Evolutionary conservation across 768 basidiomycete genomes (phyloP).

Genomic region (Brasilioporus rufonigricans): DNA sequence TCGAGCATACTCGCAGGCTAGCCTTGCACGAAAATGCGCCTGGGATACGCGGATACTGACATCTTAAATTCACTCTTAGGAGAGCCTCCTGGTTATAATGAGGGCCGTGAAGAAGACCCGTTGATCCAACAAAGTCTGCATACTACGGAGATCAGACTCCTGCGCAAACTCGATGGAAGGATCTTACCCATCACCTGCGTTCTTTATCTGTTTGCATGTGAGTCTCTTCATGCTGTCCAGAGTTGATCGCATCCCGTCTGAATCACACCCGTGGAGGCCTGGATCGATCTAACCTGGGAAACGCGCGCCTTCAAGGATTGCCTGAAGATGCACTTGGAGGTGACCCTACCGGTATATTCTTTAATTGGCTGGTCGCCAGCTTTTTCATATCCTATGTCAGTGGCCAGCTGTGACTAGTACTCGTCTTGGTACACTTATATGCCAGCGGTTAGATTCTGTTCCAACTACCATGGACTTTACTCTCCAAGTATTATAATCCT

Average conservation of each 20-base stretch:
- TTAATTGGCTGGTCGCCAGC: slow-evolving; percentile 73
- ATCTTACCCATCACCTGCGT: slow-evolving; percentile 71
- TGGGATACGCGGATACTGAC: no score
- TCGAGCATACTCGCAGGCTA: no score
- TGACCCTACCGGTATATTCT: slow-evolving; percentile 63
- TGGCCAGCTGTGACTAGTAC: background rate
- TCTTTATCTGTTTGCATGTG: slow-evolving; percentile 74
- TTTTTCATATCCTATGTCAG: slow-evolving; percentile 80
- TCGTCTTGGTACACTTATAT: slow-evolving; percentile 21
- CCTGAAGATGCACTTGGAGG: slow-evolving; percentile 62
- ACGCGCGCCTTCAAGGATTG: slow-evolving; percentile 73
- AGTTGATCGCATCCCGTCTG: no score
- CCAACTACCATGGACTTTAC: slow-evolving; percentile 65
- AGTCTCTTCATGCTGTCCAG: slow-evolving; percentile 25
- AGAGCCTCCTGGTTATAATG: background rate
- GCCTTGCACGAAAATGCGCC: no score
- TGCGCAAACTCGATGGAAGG: slow-evolving; percentile 62
- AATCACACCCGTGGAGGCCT: slow-evolving; percentile 37
- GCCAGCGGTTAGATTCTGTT: slow-evolving; percentile 54
- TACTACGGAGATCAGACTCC: slow-evolving; percentile 48
- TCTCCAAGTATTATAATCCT: slow-evolving; percentile 69
- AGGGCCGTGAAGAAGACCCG: slow-evolving; percentile 14
- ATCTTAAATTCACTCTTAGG: slow-evolving; percentile 2
- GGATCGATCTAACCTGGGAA: slow-evolving; percentile 79
- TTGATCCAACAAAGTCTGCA: slow-evolving; percentile 16